A percentile compares a stretch with the other conserved stretches of the same genome.
These are phyloP conservation scores for Periconia digitata DNA, from an alignment of 2,329 filamentous ascomycete species.

Conservation along the genomic window DNA sequence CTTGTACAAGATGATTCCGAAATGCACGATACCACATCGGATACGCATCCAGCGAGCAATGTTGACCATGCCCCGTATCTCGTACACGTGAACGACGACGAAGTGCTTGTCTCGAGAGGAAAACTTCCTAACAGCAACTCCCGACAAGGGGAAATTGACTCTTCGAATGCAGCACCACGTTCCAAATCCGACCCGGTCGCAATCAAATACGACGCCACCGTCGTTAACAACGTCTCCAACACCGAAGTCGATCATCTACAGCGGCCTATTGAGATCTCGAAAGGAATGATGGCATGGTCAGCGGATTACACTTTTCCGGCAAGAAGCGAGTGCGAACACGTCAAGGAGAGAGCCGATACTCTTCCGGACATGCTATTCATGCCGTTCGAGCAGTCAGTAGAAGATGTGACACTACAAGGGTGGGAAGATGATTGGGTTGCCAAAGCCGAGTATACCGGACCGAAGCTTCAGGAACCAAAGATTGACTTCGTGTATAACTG, in stretches of 20 bases:
- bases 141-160: neutral
- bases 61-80: constrained; percentile 13
- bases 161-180: constrained; percentile 2
- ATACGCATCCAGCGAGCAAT: constrained; percentile 6
- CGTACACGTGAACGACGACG: constrained; percentile 16
- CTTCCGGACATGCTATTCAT: constrained; percentile 47
- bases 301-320: constrained; percentile 18
- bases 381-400: constrained; percentile 44
- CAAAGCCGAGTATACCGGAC: constrained; percentile 35
- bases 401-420: constrained; percentile 41
- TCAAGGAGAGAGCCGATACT: constrained; percentile 29
- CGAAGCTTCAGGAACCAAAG: constrained; percentile 41
- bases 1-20: constrained; percentile 5
- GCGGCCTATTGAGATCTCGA: constrained; percentile 9
- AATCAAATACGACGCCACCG: neutral
- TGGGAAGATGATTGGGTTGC: constrained; percentile 50
- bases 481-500: constrained; percentile 50
- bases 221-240: neutral
- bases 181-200: neutral
- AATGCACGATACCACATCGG: constrained; percentile 3
- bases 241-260: neutral
- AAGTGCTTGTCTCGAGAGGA: neutral
- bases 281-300: constrained; percentile 13
- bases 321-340: constrained; percentile 34
- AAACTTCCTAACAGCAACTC: neutral